Percentiles rank a stretch among this genome's conserved stretches.
Evolutionary conservation across 352 stramenopile species (phyloP).

Genomic region (Phytophthora meadii): DNA sequence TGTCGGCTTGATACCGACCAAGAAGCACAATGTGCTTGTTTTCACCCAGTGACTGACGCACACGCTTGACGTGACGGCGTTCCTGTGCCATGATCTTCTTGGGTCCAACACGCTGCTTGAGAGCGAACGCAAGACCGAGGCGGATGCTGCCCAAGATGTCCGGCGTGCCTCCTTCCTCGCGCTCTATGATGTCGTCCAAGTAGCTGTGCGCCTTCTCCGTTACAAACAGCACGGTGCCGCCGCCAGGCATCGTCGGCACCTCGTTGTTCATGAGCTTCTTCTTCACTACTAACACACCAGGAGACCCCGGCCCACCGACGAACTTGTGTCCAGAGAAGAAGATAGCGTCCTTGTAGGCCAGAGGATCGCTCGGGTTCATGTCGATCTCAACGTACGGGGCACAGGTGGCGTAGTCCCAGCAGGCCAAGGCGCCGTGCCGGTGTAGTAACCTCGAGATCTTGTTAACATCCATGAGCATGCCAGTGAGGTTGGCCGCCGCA

Average conservation of each 20-base stretch:
- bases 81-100: constrained; percentile 66
- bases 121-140: constrained; percentile 91
- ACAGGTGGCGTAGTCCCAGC: constrained; percentile 97
- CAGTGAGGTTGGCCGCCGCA: constrained; percentile 96
- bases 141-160: constrained; percentile 95
- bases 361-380: constrained; percentile 92
- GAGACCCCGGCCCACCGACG: constrained; percentile 91
- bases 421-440: constrained; percentile 89
- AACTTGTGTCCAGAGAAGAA: constrained; percentile 98
- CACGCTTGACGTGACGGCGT: constrained; percentile 39
- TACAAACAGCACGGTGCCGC: constrained; percentile 64
- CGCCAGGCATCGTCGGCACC: constrained; percentile 61
- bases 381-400: constrained; percentile 94
- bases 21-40: constrained; percentile 89
- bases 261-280: constrained; percentile 80
- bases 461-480: constrained; percentile 91
- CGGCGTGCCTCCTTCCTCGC: constrained; percentile 97
- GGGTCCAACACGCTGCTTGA: constrained; percentile 85
- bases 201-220: constrained; percentile 70
- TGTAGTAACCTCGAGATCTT: constrained; percentile 91
- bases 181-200: constrained; percentile 70
- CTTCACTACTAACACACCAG: constrained; percentile 96
- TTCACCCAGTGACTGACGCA: constrained; percentile 45
- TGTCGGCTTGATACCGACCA: constrained; percentile 52
- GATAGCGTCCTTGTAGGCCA: constrained; percentile 92